Base-by-base conservation (phyloP, 1,139 yeast species). In the Yamadazyma dendronema region DNA sequence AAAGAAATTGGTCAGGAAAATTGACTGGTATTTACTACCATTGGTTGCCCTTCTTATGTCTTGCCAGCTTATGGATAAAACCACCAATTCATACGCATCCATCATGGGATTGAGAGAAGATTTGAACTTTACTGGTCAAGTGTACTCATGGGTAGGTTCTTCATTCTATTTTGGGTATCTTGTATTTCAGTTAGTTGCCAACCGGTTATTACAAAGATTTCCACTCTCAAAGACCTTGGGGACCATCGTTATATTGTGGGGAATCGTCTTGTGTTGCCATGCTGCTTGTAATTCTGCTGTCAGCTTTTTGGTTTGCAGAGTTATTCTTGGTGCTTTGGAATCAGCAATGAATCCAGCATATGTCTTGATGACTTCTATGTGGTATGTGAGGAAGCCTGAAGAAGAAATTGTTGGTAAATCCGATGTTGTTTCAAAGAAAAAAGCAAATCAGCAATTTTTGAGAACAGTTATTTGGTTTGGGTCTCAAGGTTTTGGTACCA, bases 91-190 rank as follows among this genome's bases (percentile, higher is more conserved):
- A 44, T 70, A 56, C 43, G 61, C 60, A 9, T 40, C 59, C 3
- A 52, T 56, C 3, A 54, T 52, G 34, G 47, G 57, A 4, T 41
- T 58, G 22, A 46, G 43, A 38, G 52, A 47, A 12, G 63, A 59
- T 39, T 44, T 57, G 34, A 48, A 43, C 6, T 38, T 58, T 11
- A 37, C 30, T 4, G 58, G 57, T 12, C 46, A 57, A 33, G 43
- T 51, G 25, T 59, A 58, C 40, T 52, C 62, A 12, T 78, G 84
- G 74, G 32, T 36, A 9, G 35, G 79, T 25, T 62, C 79, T 10
- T 67, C 79, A 0, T 79, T 79, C 43, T 79, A 79, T 50, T 51
- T 76, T 30, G 82, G 81, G 5, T 76, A 74, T 40, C 52, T 77
- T 32, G 55, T 56, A 12, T 74, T 73, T 52, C 77, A 72, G 45